Base-by-base conservation (phyloP, 768 basidiomycete genomes). In the Psilocybe subaeruginosa region DNA sequence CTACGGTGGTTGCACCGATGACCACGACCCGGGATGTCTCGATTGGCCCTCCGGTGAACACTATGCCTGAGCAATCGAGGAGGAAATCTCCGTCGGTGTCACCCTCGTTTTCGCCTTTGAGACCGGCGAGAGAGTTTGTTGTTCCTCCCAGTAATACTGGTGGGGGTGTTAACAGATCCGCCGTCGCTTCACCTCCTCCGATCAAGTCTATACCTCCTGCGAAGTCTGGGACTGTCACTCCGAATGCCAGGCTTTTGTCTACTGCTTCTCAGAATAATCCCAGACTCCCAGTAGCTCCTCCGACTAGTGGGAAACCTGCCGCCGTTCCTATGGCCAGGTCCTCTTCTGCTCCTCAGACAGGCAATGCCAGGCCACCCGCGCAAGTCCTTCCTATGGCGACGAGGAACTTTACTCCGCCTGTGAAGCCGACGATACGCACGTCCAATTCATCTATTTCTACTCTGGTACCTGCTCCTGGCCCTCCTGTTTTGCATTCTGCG, bases 51-150 rank as follows among this genome's bases (percentile, higher is more conserved):
- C 61, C 71, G 17, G 65, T 69, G 17, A 64, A 68, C 23, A 50
- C 56, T 12, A 19, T 49, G 12, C 59, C 65, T 37, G 50, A 47
- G 41, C 59, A 47, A 17, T 3, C 14, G 16, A 61, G 59, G 48
- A 65, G 57, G 48, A 66, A 65, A 47, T 63, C 66, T 3, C 68
- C 70, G 3, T 60, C 66, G 29, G 52, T 58, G 14, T 69, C 73
- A 1, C 59, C 68, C 16, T 56, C 63, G 9, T 62, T 66, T 23
- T 70, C 76, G 51, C 69, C 77, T 3, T 37, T 67, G 46, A 65
- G 69, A 12, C 64, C 71, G 8, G 58, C 66, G 30, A 65, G 70
- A 31, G 71, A 72, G 39, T 72, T 72, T 47, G 66, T 71, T n/a
- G 68, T 63, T 17, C 55, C 68, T 39, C 56, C 51, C 5, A 49